These are phyloP conservation scores for Pseudogymnoascus sp. DNA, from an alignment of 2,329 filamentous ascomycete genomes.

Conservation along the genomic window DNA sequence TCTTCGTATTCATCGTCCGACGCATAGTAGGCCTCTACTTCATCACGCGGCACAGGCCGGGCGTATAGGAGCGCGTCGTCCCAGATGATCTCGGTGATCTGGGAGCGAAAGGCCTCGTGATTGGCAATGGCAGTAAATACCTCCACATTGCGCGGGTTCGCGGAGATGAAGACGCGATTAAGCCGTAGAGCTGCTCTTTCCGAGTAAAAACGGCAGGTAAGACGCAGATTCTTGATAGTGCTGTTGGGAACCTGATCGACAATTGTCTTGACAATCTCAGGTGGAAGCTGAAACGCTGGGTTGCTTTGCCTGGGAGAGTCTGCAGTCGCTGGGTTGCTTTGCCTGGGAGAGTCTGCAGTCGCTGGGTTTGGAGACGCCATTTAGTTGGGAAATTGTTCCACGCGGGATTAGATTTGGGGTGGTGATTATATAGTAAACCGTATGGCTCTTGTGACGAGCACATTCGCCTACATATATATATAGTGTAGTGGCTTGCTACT, in stretches of 20 bases:
- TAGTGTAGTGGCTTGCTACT: too few relatives aligned
- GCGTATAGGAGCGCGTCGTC: slow-evolving; percentile 25
- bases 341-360: not conserved
- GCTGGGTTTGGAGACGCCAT: not conserved
- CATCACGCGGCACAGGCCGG: not conserved
- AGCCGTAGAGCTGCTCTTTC: slow-evolving; percentile 23
- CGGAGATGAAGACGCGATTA: slow-evolving; percentile 33
- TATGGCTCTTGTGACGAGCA: too few relatives aligned
- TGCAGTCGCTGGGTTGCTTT: not conserved
- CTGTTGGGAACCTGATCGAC: slow-evolving; percentile 20
- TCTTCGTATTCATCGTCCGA: not conserved
- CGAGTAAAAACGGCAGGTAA: slow-evolving; percentile 20
- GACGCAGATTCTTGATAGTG: slow-evolving; percentile 25
- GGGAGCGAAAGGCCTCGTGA: slow-evolving; percentile 28
- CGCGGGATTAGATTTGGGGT: slow-evolving; percentile 15
- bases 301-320: not conserved
- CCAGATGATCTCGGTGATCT: slow-evolving; percentile 34
- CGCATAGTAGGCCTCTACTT: not conserved
- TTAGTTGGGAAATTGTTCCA: not conserved
- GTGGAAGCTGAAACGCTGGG: slow-evolving; percentile 1
- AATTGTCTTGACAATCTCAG: slow-evolving; percentile 14
- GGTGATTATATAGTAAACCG: too few relatives aligned
- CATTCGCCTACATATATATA: too few relatives aligned
- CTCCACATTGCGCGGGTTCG: slow-evolving; percentile 32
- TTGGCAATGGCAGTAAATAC: slow-evolving; percentile 32